Conservation (phyloP, 305 asterid species). For the Fraxinus ornus region DNA sequence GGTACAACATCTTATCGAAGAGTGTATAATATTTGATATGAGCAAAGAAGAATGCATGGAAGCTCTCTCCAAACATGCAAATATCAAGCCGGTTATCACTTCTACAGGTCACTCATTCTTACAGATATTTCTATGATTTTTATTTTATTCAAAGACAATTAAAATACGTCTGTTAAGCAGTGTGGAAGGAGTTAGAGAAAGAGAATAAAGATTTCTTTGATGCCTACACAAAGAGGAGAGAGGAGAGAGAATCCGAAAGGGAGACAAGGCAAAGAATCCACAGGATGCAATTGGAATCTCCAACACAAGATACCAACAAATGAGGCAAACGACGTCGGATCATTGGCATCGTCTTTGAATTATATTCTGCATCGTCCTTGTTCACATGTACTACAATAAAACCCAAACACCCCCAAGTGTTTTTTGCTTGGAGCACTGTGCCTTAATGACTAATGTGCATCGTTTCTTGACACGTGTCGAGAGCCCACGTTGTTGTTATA, state of each 20-base stretch:
- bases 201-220: slow-evolving; percentile 79
- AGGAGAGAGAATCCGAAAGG: slow-evolving; percentile 31
- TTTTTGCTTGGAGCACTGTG: not conserved
- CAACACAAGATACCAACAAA: slow-evolving; percentile 29
- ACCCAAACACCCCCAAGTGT: not conserved
- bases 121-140: not conserved
- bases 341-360: not conserved
- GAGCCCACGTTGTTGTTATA: not conserved
- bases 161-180: slow-evolving; percentile 25
- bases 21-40: slow-evolving; percentile 77
- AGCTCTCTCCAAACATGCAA: slow-evolving; percentile 87
- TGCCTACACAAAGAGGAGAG: slow-evolving; percentile 49
- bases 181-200: slow-evolving; percentile 90
- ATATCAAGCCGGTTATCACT: slow-evolving; percentile 76
- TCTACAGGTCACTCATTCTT: slow-evolving; percentile 51
- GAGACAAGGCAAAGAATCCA: slow-evolving; percentile 46
- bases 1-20: slow-evolving; percentile 89
- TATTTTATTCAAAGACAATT: not conserved
- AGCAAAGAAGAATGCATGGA: slow-evolving; percentile 91
- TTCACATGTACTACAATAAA: not conserved
- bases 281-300: slow-evolving; percentile 42
- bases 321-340: not conserved
- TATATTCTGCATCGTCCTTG: not conserved
- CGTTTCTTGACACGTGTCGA: not conserved
- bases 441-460: not conserved